phyloP scores from a whole-genome alignment of 805 yeast genomes.

The Ogataea populi-albae region DNA sequence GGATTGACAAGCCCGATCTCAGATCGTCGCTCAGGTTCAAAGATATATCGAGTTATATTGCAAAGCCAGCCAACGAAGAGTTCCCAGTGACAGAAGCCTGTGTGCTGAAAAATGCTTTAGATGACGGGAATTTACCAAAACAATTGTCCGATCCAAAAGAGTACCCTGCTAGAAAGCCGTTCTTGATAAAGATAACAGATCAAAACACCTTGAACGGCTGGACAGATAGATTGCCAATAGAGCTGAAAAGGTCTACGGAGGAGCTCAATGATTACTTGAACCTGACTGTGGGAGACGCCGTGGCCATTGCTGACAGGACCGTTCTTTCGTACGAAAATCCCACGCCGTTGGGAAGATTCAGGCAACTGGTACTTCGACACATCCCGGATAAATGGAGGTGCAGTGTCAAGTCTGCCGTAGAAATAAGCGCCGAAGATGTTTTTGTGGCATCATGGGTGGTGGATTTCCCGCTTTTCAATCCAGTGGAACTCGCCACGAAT shows the following conservation, averaged over 20 bases:
- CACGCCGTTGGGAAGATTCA: constrained; percentile 84
- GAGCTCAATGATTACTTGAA: constrained; percentile 35
- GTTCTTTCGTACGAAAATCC: constrained; percentile 80
- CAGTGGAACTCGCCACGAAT: constrained; percentile 43
- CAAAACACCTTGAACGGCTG: constrained; percentile 41
- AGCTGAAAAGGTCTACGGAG: constrained; percentile 6
- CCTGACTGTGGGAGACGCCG: constrained; percentile 63
- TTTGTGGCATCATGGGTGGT: constrained; percentile 80
- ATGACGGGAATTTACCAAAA: constrained; percentile 36
- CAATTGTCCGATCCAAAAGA: constrained; percentile 35
- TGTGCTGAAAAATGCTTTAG: constrained; percentile 42
- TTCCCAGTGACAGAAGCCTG: constrained; percentile 77
- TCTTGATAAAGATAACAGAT: constrained; percentile 47
- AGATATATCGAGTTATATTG: constrained; percentile 43
- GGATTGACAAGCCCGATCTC: constrained; percentile 94
- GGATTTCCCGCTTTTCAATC: constrained; percentile 91
- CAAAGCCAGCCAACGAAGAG: constrained; percentile 33
- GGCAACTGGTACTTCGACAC: constrained; percentile 66
- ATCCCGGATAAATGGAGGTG: constrained; percentile 53
- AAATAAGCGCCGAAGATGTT: constrained; percentile 27
- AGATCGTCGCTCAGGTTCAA: constrained; percentile 55
- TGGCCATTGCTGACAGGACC: constrained; percentile 79
- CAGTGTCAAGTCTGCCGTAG: constrained; percentile 21
- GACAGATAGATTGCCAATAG: constrained; percentile 34
- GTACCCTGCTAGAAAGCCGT: constrained; percentile 59